Evolutionary conservation across 1,139 yeast genomes (phyloP).

Genomic region (Geotrichum candidum): DNA sequence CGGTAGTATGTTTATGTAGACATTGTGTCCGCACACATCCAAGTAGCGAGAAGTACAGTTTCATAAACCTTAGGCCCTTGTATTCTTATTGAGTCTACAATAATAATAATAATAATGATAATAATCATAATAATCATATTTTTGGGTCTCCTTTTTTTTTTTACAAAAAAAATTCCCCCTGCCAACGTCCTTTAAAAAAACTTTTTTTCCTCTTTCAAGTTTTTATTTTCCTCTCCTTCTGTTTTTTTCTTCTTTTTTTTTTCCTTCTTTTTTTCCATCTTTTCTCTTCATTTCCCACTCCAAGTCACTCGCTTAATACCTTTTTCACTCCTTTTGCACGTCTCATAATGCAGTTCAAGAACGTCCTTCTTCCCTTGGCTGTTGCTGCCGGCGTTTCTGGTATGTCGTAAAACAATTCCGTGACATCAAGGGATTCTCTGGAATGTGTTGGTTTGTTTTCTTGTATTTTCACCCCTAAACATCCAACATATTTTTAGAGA

Average conservation of each 20-base stretch:
- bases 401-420: not conserved
- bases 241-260: not conserved
- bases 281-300: not conserved
- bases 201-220: not conserved
- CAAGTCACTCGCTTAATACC: conserved; percentile 6
- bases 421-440: not conserved
- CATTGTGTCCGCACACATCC: not conserved
- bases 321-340: not conserved
- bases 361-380: conserved; percentile 7
- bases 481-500: not conserved
- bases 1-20: not conserved
- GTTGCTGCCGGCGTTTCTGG: conserved; percentile 7
- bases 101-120: no score
- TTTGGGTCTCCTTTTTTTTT: not conserved
- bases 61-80: not conserved
- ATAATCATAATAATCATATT: not conserved
- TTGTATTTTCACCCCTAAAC: not conserved
- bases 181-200: not conserved
- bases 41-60: not conserved
- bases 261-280: not conserved
- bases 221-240: not conserved
- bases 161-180: not conserved
- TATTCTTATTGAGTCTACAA: not conserved
- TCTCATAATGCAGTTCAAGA: conserved; percentile 6
- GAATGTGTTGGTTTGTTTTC: not conserved